phyloP scores from a whole-genome alignment of 2,329 filamentous ascomycete species.

The Clarireedia monteithiana region DNA sequence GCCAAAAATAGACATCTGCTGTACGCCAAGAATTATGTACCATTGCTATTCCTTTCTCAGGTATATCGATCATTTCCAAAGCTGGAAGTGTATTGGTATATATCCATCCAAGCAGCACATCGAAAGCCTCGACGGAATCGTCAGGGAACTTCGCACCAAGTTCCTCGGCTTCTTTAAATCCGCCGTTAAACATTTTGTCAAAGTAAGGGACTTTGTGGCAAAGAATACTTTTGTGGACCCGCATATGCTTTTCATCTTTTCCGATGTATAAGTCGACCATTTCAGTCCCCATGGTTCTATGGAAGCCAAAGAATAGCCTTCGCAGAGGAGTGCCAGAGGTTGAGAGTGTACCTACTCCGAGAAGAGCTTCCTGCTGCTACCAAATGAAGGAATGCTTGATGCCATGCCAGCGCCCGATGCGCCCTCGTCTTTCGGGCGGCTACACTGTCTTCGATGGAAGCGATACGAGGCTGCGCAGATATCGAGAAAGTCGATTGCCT shows the following conservation, averaged over 20 bases:
- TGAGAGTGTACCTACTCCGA: too few relatives aligned
- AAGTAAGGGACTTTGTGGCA: conserved; percentile 9
- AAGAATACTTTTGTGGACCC: conserved; percentile 9
- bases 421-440: too few relatives aligned
- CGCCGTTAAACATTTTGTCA: conserved; percentile 7
- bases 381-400: too few relatives aligned
- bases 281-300: not conserved
- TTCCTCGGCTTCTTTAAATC: conserved; percentile 6
- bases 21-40: not conserved
- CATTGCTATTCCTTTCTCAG: not conserved
- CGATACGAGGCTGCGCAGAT: too few relatives aligned
- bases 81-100: not conserved
- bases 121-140: conserved; percentile 10
- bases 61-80: not conserved
- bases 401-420: too few relatives aligned
- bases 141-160: conserved; percentile 7
- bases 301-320: too few relatives aligned
- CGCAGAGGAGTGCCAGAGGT: too few relatives aligned
- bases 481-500: too few relatives aligned
- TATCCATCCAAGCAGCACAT: not conserved
- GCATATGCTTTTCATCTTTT: not conserved
- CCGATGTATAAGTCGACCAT: not conserved
- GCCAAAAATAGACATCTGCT: not conserved
- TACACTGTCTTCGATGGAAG: too few relatives aligned
- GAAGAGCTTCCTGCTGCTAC: too few relatives aligned